phyloP scores from a whole-genome alignment of 2,329 filamentous ascomycete species.

The Calonectria honghensis region DNA sequence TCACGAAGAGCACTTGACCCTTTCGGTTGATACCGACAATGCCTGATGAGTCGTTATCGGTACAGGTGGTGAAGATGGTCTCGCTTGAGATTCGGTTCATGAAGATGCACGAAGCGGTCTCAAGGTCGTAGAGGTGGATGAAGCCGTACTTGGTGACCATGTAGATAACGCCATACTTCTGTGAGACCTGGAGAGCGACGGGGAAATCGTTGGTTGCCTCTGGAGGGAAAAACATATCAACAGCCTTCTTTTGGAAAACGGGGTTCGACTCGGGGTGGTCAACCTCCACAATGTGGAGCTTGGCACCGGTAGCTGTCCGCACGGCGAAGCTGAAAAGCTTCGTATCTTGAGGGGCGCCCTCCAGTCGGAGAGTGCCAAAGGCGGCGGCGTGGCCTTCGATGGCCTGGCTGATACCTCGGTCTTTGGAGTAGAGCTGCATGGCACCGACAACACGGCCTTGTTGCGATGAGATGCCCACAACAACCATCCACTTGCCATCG shows the following conservation, averaged over 20 bases:
- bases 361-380: slow-evolving; percentile 91
- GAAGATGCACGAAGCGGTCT: slow-evolving; percentile 96
- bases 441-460: slow-evolving; percentile 94
- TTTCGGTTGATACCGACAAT: slow-evolving; percentile 98
- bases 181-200: slow-evolving; percentile 96
- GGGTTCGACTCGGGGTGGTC: slow-evolving; percentile 94
- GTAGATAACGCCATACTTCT: slow-evolving; percentile 97
- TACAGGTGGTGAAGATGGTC: slow-evolving; percentile 96
- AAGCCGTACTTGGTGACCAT: slow-evolving; percentile 99
- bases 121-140: slow-evolving; percentile 98
- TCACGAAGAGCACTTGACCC: slow-evolving; percentile 96
- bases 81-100: slow-evolving; percentile 99
- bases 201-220: slow-evolving; percentile 98
- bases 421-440: slow-evolving; percentile 98
- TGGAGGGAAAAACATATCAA: slow-evolving; percentile 97
- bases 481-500: slow-evolving; percentile 98
- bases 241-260: slow-evolving; percentile 93
- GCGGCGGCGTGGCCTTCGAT: slow-evolving; percentile 98
- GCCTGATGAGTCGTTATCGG: slow-evolving; percentile 88
- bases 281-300: slow-evolving; percentile 98
- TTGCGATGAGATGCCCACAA: slow-evolving; percentile 96
- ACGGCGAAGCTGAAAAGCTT: slow-evolving; percentile 99
- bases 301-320: slow-evolving; percentile 90
- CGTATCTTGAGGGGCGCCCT: slow-evolving; percentile 91
- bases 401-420: slow-evolving; percentile 96